Conservation (phyloP, 441 rosid species). For the Erodium trifolium region DNA sequence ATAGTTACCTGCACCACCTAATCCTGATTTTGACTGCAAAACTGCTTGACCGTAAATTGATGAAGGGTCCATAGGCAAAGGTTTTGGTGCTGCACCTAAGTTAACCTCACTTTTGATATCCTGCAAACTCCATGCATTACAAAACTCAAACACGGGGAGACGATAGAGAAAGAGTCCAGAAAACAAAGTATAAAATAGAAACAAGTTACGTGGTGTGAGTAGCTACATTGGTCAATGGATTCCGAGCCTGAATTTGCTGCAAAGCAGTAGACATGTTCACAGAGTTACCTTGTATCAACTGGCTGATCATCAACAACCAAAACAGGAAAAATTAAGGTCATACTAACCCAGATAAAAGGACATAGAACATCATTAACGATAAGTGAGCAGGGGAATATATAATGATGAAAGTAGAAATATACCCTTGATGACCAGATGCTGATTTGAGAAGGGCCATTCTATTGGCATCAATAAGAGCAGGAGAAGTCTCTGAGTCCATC, state of each 20-base stretch:
- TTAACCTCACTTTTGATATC: constrained; percentile 48
- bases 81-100: constrained; percentile 38
- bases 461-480: constrained; percentile 42
- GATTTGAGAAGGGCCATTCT: constrained; percentile 45
- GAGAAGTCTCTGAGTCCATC: constrained; percentile 44
- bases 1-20: constrained; percentile 39
- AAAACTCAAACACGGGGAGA: constrained; percentile 17
- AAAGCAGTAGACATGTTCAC: constrained; percentile 45
- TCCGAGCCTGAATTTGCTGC: constrained; percentile 45
- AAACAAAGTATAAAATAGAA: neutral
- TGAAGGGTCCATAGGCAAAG: constrained; percentile 43
- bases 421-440: constrained; percentile 47
- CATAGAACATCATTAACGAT: constrained; percentile 10
- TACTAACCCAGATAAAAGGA: constrained; percentile 12
- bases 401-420: constrained; percentile 8
- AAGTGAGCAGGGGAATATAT: neutral
- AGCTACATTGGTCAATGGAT: constrained; percentile 32
- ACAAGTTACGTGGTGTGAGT: too few species aligned
- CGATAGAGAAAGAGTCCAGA: neutral
- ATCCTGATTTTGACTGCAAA: constrained; percentile 50
- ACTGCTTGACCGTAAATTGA: constrained; percentile 54
- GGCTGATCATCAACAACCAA: constrained; percentile 37
- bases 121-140: constrained; percentile 32
- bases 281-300: constrained; percentile 47
- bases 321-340: constrained; percentile 13